Evolutionary conservation across 371 early-diverging fungal genomes (phyloP), one percentile per base, ranked within the genome.

Genomic region (Apophysomyces ossiformis): DNA sequence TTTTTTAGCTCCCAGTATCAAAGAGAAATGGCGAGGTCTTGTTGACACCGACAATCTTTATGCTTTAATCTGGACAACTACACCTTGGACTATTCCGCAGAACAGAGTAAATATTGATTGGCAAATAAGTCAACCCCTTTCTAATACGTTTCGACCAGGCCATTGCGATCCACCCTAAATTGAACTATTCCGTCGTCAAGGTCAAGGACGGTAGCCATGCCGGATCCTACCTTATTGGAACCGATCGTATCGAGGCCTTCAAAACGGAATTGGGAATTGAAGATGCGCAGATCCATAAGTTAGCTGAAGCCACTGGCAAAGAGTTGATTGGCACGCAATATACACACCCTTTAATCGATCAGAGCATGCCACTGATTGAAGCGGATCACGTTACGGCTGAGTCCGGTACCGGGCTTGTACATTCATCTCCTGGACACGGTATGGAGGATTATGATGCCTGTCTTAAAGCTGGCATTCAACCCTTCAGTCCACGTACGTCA

Each of bases 341-440:
- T 69, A 68, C 56, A n/a, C 93, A 92, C 61, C 91, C 92, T 35
- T 79, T 97, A 56, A 77, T 70, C 8, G 68, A 73, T 21, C 60
- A 74, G 26, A 59, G 66, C 1, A 73, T 73, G 11, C 85, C 83
- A 15, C 77, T 96, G 9, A 76, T 93, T 59, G 73, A 72, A 1
- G 96, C 91, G 2, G 80, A 84, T 32, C 91, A 94, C 82, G 95
- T 98, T 16, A 87, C 92, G 8, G 86, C 87, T 0, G 90, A 88
- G 5, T 90, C 93, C 1, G 98, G 98, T 50, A 95, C 96, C 5
- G 95, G 94, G 8, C 71, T 98, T 21, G 98, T 98, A 2, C 99
- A 98, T 70, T 91, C 92, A 43, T 96, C 99, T 2, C 98, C 98
- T 7, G 97, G 93, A 3, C 97, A 98, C 72, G 99, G 99, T 58